Evolutionary conservation across 805 yeast genomes (phyloP).

Genomic region (Komagataella mondaviorum): DNA sequence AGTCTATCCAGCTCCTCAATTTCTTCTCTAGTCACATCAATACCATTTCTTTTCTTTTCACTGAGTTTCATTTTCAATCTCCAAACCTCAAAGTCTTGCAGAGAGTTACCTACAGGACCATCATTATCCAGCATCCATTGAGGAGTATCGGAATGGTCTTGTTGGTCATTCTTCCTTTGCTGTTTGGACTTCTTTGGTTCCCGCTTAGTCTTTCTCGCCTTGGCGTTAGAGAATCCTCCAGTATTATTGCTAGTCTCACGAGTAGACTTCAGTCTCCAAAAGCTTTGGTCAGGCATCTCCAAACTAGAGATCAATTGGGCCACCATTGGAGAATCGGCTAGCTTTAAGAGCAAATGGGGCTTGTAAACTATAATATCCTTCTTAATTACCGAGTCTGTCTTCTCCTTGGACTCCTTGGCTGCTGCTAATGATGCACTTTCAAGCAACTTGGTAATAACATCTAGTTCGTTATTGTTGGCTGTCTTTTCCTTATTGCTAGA

Average conservation of each 20-base stretch:
- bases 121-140: conserved; percentile 22
- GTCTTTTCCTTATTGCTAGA: background rate
- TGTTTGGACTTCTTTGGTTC: conserved; percentile 3
- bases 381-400: background rate
- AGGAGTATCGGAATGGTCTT: conserved; percentile 14
- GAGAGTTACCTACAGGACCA: conserved; percentile 31
- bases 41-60: conserved; percentile 33
- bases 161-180: conserved; percentile 4
- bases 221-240: conserved; percentile 1
- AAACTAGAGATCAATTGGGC: background rate
- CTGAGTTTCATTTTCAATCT: conserved; percentile 37
- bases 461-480: conserved; percentile 3
- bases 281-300: conserved; percentile 7
- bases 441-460: conserved; percentile 25
- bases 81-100: conserved; percentile 49
- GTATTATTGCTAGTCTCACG: conserved; percentile 3
- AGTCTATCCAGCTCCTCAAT: background rate
- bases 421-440: conserved; percentile 35
- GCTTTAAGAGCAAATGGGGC: background rate
- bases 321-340: background rate
- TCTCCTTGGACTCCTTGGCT: conserved; percentile 27
- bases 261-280: conserved; percentile 3
- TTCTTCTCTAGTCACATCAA: conserved; percentile 15
- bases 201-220: conserved; percentile 3
- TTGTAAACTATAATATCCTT: background rate